These are phyloP conservation scores for Straminergon stramineum DNA, from an alignment of 225 moss, liverwort and hornwort genomes.

Conservation along the genomic window DNA sequence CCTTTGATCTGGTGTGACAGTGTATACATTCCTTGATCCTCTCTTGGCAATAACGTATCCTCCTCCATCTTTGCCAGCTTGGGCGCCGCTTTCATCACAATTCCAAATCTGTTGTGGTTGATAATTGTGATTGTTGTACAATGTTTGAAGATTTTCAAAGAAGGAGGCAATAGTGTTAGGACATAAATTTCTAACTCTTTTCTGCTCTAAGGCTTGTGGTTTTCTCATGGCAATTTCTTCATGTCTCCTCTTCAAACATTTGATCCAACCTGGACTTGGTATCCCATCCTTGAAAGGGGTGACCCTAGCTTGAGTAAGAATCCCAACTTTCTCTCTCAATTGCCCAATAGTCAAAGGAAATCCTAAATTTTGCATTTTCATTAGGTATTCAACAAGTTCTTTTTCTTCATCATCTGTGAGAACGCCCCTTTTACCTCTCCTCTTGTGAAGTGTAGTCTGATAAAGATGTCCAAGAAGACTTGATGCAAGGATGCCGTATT, in stretches of 20 bases:
- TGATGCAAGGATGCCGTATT: too few species aligned
- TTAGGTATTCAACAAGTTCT: background rate
- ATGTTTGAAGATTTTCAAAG: background rate
- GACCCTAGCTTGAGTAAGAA: background rate
- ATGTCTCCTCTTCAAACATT: background rate
- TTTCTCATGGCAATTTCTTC: background rate
- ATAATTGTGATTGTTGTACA: background rate
- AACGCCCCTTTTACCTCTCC: too few species aligned
- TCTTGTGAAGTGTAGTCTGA: too few species aligned
- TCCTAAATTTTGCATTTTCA: background rate
- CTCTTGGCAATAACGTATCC: background rate
- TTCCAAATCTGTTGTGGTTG: background rate
- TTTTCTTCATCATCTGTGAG: too few species aligned
- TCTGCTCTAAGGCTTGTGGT: background rate
- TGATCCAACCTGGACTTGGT: background rate
- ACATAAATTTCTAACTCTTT: fast-evolving
- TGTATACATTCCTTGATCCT: background rate
- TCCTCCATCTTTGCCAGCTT: background rate
- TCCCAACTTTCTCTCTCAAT: background rate
- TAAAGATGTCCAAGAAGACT: too few species aligned
- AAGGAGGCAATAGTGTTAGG: background rate
- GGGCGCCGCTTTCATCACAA: background rate
- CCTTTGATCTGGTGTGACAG: background rate
- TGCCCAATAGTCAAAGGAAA: background rate
- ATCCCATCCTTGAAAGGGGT: background rate